phyloP scores from a whole-genome alignment of 305 asterid genomes.

The Stenogyne calaminthoides region DNA sequence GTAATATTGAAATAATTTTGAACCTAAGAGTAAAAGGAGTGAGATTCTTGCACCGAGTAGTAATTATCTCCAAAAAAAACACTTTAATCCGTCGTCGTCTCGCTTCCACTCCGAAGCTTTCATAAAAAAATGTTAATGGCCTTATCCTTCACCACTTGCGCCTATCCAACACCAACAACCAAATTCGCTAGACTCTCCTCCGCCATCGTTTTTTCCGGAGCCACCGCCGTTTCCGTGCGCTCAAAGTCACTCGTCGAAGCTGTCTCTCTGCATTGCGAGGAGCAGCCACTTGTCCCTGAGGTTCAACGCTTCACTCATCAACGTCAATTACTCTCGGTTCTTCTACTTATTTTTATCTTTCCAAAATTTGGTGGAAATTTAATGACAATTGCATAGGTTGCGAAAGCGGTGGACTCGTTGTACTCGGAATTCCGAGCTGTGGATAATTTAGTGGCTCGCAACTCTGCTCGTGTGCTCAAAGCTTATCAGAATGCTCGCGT shows the following conservation, averaged over 20 bases:
- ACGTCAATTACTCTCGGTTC: neutral
- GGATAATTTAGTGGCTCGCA: conserved; percentile 84
- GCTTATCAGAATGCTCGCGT: conserved; percentile 89
- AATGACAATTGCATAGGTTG: conserved; percentile 52
- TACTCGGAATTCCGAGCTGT: conserved; percentile 77
- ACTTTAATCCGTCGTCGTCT: neutral
- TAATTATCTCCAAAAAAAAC: too few species aligned
- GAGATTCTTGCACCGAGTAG: too few species aligned
- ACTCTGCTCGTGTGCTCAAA: conserved; percentile 83
- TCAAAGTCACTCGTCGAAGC: conserved; percentile 36
- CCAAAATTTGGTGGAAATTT: neutral
- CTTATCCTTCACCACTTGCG: conserved; percentile 45
- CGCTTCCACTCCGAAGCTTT: neutral
- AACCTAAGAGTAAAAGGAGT: too few species aligned
- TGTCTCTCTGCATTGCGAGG: conserved; percentile 37
- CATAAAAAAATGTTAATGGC: conserved; percentile 35
- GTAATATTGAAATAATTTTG: too few species aligned
- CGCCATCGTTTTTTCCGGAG: conserved; percentile 14
- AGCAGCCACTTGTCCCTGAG: conserved; percentile 73
- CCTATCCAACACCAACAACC: conserved; percentile 40
- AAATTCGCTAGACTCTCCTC: conserved; percentile 25
- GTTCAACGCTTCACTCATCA: conserved; percentile 36
- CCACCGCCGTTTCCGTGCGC: conserved; percentile 31
- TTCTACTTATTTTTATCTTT: neutral
- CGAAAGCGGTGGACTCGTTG: conserved; percentile 78